Evolutionary conservation across 106 monocot genomes (phyloP).

Genomic region (Chionographis japonica): DNA sequence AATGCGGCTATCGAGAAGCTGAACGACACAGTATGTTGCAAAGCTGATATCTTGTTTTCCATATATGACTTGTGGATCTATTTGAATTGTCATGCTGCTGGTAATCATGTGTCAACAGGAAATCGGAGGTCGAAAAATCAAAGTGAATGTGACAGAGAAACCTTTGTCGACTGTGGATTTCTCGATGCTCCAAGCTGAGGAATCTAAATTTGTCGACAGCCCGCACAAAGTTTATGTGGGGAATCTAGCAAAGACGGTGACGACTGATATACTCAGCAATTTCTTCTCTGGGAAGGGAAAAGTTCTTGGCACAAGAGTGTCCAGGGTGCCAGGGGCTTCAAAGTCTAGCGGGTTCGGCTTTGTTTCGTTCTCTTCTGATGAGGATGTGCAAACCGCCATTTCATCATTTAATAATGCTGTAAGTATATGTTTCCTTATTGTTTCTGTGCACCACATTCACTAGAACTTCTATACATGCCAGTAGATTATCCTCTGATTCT

Average conservation of each 20-base stretch:
- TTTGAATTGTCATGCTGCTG: too few species aligned
- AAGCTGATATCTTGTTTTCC: neutral
- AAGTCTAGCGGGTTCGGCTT: slow-evolving; percentile 95
- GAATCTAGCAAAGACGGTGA: slow-evolving; percentile 82
- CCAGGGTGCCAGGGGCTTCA: slow-evolving; percentile 70
- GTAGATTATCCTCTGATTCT: too few species aligned
- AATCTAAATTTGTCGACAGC: slow-evolving; percentile 78
- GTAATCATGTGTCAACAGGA: slow-evolving; percentile 36
- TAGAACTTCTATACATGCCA: too few species aligned
- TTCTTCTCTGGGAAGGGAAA: slow-evolving; percentile 89
- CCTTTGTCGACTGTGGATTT: slow-evolving; percentile 44
- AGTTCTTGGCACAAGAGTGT: slow-evolving; percentile 78
- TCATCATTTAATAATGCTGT: slow-evolving; percentile 70
- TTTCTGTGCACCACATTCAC: too few species aligned
- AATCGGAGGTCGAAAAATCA: slow-evolving; percentile 85
- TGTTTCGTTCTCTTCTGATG: slow-evolving; percentile 87
- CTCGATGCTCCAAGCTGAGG: slow-evolving; percentile 59
- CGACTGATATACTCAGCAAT: slow-evolving; percentile 53
- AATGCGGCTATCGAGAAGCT: slow-evolving; percentile 80
- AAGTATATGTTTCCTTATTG: slow-evolving; percentile 16
- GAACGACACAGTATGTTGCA: slow-evolving; percentile 57
- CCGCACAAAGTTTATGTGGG: slow-evolving; percentile 96
- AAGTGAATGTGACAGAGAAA: slow-evolving; percentile 95
- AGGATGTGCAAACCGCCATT: slow-evolving; percentile 74
- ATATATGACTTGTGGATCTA: neutral